Base-by-base conservation (phyloP, 306 rosid genomes). In the Alnus glutinosa region DNA sequence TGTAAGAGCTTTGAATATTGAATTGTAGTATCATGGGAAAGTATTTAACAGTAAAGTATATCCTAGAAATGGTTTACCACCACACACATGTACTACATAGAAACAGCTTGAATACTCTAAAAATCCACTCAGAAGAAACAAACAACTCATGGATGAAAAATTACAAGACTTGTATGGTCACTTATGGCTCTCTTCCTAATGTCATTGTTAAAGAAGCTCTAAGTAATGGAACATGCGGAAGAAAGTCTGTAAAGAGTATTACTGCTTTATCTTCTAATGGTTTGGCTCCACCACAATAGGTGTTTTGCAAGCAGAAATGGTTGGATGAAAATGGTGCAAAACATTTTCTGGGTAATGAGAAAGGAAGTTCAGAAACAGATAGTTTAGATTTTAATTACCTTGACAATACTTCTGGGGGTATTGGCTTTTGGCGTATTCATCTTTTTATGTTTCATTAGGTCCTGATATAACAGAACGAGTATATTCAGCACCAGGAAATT, bases 401-500 rank as follows among this genome's bases (percentile, higher is more conserved):
- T 91, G 75, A 87, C 92, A 80, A 81, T 46, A 83, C 75, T 87
- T 86, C 87, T 85, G 55, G 97, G 93, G 73, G 90, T 89, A 73
- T 81, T 86, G 80, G 82, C 83, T 88, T 88, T 89, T 51, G 98
- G 96, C 44, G 97, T 91, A n/a, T 49, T 86, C 37, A 67, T 81
- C 90, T 84, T 83, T 47, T 74, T 93, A 55, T 75, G 94, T 72
- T 91, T 89, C 82, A 90, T 91, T 67, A 94, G 93, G 81, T 95
- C 97, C 99, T 93, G 87, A 14, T 28, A 67, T 52, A 51, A 79
- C 34, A 79, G 64, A 75, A 67, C 5, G 39, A 76, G 55, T 80
- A 75, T 30, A 77, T 77, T 84, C 71, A 85, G 81, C 80, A 76
- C 39, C 28, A 7, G 74, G 62, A 75, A 75, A 75, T 67, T 70